Evolutionary conservation across 2,329 filamentous ascomycete genomes (phyloP), one percentile per base, ranked within the genome.

Genomic region (Monosporascus sp.): DNA sequence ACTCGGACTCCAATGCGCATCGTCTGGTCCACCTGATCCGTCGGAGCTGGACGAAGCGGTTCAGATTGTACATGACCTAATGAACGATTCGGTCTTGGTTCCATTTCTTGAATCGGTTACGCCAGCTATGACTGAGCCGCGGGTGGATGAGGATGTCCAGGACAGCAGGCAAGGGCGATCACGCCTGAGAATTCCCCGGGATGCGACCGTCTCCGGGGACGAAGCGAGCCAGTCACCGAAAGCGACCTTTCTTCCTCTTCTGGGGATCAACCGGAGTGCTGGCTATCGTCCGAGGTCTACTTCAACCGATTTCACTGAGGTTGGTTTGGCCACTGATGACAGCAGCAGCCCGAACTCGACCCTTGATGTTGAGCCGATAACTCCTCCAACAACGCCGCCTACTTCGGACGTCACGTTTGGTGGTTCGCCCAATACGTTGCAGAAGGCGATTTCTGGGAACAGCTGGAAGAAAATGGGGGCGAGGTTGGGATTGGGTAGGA

Each of bases 71-170:
- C 92, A 93, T 69, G 94, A 97, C 62, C 77, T 99, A 52, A 97
- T 99, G 92, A 95, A 96, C 63, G 94, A 97, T 68, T 97, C 92
- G 3, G 89, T 97, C 0, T 78, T 97, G 49, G 85, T 96, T 1
- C 92, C 93, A 0, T 99, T 97, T 67, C 79, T 97, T 51, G 93
- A 96, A 57, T 81, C 80, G 0, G 72, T 81, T n/a, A 63, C 72
- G 5, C 65, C 73, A 61, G 49, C 70, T 68, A 50, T 62, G 1
- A 55, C 69, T 1, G 72, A 74, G 14, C 61, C 63, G 17, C 58
- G 63, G 9, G 53, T 60, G 17, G 71, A 76, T 25, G 72, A 74
- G 7, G 68, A 72, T n/a, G 37, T 52, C 11, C 55, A 61, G 17
- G 70, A 73, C 18, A 54, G 54, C 18, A 68, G 72, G 39, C 69